phyloP scores from a whole-genome alignment of 257 asterid genomes.

The Nicotiana paniculata region DNA sequence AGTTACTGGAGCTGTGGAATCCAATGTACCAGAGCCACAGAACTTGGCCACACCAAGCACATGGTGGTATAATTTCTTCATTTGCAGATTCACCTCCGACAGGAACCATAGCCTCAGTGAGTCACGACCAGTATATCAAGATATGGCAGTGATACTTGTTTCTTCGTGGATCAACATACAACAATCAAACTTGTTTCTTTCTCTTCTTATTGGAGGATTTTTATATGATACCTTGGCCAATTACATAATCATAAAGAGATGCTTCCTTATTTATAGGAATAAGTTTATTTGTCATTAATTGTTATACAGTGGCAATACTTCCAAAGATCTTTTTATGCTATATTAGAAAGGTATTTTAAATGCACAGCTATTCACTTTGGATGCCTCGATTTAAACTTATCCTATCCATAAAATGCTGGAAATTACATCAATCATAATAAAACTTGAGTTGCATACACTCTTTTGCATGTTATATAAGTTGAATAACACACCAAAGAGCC shows the following conservation, averaged over 20 bases:
- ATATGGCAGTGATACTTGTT: constrained; percentile 25
- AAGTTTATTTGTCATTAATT: too few species aligned
- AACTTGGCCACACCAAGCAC: constrained; percentile 25
- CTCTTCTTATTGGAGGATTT: too few species aligned
- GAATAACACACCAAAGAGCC: background rate
- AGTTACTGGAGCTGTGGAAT: constrained; percentile 39
- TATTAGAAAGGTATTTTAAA: too few species aligned
- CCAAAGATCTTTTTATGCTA: too few species aligned
- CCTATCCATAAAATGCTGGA: background rate
- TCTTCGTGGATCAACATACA: too few species aligned
- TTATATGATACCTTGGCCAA: background rate
- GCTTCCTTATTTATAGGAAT: too few species aligned
- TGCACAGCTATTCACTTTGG: too few species aligned
- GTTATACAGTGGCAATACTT: too few species aligned
- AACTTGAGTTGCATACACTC: background rate
- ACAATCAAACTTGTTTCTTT: background rate
- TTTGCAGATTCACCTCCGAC: constrained; percentile 25
- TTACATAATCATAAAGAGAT: too few species aligned
- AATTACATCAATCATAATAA: too few species aligned
- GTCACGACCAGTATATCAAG: constrained; percentile 37
- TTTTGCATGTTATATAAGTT: background rate
- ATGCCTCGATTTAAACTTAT: too few species aligned
- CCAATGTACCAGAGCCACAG: constrained; percentile 16
- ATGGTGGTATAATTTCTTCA: constrained; percentile 21
- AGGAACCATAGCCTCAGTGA: constrained; percentile 30